Evolutionary conservation across 2,329 filamentous ascomycete species (phyloP).

Genomic region (Monilinia laxa): DNA sequence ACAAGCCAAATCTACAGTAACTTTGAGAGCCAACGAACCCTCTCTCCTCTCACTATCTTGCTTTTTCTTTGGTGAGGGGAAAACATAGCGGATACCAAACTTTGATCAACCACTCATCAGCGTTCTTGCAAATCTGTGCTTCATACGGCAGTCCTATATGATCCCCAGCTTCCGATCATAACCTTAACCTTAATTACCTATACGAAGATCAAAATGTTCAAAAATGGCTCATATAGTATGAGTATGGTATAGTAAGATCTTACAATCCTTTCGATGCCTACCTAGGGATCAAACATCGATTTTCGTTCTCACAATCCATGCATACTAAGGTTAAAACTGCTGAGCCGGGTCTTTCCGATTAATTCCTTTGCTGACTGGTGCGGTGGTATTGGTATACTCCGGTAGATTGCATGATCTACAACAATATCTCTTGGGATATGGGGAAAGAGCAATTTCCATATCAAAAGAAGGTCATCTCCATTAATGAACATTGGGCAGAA

Average conservation of each 20-base stretch:
- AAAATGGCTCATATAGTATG: too few species aligned
- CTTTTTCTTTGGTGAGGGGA: too few species aligned
- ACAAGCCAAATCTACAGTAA: too few species aligned
- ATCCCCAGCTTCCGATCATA: not conserved
- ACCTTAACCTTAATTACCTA: too few species aligned
- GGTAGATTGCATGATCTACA: slow-evolving; percentile 8
- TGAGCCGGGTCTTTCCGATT: slow-evolving; percentile 1
- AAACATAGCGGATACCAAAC: not conserved
- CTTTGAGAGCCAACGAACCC: too few species aligned
- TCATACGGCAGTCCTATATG: not conserved
- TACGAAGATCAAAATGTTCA: not conserved
- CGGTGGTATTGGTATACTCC: not conserved
- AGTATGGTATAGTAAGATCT: too few species aligned
- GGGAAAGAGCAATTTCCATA: slow-evolving; percentile 8
- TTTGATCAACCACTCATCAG: slow-evolving; percentile 7
- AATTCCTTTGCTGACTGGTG: not conserved
- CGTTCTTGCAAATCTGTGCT: slow-evolving; percentile 2
- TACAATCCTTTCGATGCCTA: too few species aligned
- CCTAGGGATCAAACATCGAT: too few species aligned
- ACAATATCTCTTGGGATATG: not conserved
- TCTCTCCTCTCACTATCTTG: too few species aligned
- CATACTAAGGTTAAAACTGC: too few species aligned
- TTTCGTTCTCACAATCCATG: too few species aligned
- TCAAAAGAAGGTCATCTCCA: slow-evolving; percentile 3
- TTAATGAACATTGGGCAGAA: slow-evolving; percentile 5